Percentiles rank a stretch among this genome's conserved stretches.
Conservation (phyloP, 495 filamentous ascomycete species). For the Cercophora newfieldiana region DNA sequence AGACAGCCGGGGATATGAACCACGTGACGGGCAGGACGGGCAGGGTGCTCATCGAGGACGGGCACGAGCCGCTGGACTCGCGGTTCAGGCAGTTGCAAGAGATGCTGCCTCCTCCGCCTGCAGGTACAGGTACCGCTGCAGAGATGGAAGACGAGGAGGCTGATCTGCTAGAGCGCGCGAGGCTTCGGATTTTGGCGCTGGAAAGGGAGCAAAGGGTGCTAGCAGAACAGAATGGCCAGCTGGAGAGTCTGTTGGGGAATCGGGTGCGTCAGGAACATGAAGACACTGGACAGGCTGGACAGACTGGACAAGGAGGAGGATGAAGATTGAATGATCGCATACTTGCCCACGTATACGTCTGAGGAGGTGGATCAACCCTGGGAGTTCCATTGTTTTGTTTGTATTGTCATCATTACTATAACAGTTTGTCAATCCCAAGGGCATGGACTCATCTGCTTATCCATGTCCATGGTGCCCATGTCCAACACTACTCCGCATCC, state of each 20-base stretch:
- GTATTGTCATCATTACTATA: not conserved
- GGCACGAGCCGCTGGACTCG: constrained; percentile 8
- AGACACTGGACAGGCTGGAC: no score
- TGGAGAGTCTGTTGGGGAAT: constrained; percentile 5
- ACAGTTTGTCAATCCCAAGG: constrained; percentile 9
- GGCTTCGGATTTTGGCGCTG: constrained; percentile 7
- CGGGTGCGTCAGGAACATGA: constrained; percentile 6
- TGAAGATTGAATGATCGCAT: not conserved
- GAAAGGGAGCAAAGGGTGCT: constrained; percentile 7
- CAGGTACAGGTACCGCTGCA: not conserved
- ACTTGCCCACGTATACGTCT: constrained; percentile 5
- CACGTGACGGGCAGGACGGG: constrained; percentile 1
- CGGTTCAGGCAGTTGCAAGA: constrained; percentile 6
- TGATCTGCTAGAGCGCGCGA: constrained; percentile 7
- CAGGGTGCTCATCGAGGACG: constrained; percentile 5
- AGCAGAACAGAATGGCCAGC: constrained; percentile 7
- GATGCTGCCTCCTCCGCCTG: constrained; percentile 7
- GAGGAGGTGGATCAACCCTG: constrained; percentile 3
- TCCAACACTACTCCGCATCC: constrained; percentile 4
- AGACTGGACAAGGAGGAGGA: constrained; percentile 5
- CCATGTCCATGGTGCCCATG: constrained; percentile 5
- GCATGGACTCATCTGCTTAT: constrained; percentile 8
- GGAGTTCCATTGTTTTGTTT: constrained; percentile 5
- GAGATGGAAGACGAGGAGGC: constrained; percentile 7
- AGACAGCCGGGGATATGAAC: constrained; percentile 5